phyloP scores from a whole-genome alignment of 768 basidiomycete genomes.

The Thelephora ganbajun region DNA sequence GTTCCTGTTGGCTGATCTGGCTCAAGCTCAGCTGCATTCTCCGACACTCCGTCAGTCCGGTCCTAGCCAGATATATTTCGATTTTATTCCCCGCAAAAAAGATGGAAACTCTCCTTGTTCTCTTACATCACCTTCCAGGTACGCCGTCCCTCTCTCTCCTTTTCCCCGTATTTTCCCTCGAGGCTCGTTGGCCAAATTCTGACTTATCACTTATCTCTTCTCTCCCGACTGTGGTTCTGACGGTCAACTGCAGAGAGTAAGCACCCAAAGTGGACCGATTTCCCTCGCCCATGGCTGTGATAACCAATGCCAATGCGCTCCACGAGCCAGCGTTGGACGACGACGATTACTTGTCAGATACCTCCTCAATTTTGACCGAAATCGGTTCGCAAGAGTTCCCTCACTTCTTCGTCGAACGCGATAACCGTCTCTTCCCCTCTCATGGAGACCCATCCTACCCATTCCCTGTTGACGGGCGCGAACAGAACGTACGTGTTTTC shows the following conservation, averaged over 20 bases:
- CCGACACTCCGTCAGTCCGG: background rate
- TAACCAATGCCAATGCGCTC: background rate
- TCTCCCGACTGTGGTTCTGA: background rate
- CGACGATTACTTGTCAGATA: slow-evolving; percentile 25
- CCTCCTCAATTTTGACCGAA: slow-evolving; percentile 31
- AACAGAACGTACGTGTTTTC: slow-evolving; percentile 41
- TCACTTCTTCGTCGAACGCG: slow-evolving; percentile 39
- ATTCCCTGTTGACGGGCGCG: slow-evolving; percentile 56
- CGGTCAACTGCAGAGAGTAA: background rate
- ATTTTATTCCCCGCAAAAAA: no score
- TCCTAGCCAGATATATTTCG: background rate
- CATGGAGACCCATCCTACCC: slow-evolving; percentile 51
- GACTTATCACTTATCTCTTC: background rate
- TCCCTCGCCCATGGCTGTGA: no score
- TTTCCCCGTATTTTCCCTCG: background rate
- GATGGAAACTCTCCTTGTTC: background rate
- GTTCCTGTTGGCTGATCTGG: background rate
- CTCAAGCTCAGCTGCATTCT: background rate
- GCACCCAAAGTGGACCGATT: no score
- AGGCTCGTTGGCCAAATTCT: background rate
- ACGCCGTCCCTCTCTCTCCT: background rate
- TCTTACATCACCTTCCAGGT: background rate
- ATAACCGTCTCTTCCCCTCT: slow-evolving; percentile 56
- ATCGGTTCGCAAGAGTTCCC: slow-evolving; percentile 42
- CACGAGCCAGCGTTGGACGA: slow-evolving; percentile 14